phyloP scores from a whole-genome alignment of 805 yeast genomes.

The Schwanniomyces pseudopolymorphus region DNA sequence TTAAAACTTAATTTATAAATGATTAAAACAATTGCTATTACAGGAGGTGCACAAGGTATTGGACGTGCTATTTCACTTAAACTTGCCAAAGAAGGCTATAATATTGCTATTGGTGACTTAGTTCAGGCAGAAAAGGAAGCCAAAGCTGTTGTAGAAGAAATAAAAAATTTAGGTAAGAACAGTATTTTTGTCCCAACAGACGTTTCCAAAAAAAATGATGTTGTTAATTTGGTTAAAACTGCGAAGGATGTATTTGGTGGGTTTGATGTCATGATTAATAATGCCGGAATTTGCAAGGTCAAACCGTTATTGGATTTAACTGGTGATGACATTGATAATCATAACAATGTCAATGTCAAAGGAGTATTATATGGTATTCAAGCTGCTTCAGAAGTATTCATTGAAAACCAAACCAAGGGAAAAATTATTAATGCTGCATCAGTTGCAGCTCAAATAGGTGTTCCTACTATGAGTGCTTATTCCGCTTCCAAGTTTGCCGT shows the following conservation, averaged over 20 bases:
- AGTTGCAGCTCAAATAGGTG: constrained; percentile 31
- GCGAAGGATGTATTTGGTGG: constrained; percentile 7
- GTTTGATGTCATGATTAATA: constrained; percentile 12
- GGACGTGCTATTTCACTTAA: constrained; percentile 51
- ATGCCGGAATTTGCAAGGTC: constrained; percentile 12
- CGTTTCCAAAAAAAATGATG: neutral
- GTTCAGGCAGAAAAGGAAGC: neutral
- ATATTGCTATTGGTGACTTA: neutral
- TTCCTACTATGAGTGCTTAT: constrained; percentile 29
- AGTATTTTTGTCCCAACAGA: neutral
- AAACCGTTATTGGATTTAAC: constrained; percentile 8
- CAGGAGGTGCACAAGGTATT: constrained; percentile 42
- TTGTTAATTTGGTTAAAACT: neutral
- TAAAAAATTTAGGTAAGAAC: neutral
- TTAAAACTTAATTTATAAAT: too few relatives aligned
- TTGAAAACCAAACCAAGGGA: constrained; percentile 16
- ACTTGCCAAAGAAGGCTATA: constrained; percentile 49
- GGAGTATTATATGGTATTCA: constrained; percentile 12
- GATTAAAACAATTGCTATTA: constrained; percentile 23
- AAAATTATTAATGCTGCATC: constrained; percentile 40
- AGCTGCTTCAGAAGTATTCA: constrained; percentile 10
- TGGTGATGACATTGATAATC: constrained; percentile 9
- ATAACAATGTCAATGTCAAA: constrained; percentile 9
- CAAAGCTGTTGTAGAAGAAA: neutral
- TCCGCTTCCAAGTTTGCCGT: constrained; percentile 39